Evolutionary conservation across 2,329 filamentous ascomycete species (phyloP).

Genomic region (Fusarium sp.): DNA sequence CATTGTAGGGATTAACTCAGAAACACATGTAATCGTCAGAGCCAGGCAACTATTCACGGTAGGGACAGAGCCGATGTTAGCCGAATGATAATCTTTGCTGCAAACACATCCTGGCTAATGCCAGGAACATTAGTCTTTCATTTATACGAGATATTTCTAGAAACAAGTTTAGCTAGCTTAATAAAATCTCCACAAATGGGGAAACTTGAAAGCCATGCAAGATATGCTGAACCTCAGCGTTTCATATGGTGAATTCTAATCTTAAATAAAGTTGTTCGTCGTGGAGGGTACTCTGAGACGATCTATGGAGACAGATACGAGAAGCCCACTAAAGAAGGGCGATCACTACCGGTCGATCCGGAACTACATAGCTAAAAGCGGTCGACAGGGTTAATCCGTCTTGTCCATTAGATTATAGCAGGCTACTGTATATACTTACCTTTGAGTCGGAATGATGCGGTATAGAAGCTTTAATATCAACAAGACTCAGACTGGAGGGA

Average conservation of each 20-base stretch:
- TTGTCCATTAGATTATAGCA: too few species aligned
- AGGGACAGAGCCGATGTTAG: not conserved
- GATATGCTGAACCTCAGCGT: not conserved
- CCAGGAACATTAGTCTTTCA: not conserved
- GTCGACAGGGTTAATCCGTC: too few species aligned
- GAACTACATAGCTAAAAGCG: not conserved
- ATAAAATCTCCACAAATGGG: not conserved
- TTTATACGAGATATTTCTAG: not conserved
- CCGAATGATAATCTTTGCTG: not conserved
- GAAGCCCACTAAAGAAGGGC: too few species aligned
- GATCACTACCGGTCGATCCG: not conserved
- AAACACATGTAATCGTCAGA: rapidly evolving
- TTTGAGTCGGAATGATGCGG: too few species aligned
- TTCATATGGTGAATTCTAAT: not conserved
- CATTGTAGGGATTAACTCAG: not conserved
- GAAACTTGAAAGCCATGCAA: not conserved
- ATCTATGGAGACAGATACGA: not conserved
- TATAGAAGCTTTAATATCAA: too few species aligned
- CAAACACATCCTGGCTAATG: not conserved
- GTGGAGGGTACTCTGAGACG: rapidly evolving
- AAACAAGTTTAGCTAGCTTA: not conserved
- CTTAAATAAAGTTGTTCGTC: not conserved
- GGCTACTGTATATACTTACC: too few species aligned
- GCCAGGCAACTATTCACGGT: rapidly evolving
- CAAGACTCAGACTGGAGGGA: too few species aligned